Conservation (phyloP, 108 stramenopile genomes). For the Skeletonema marinoi region DNA sequence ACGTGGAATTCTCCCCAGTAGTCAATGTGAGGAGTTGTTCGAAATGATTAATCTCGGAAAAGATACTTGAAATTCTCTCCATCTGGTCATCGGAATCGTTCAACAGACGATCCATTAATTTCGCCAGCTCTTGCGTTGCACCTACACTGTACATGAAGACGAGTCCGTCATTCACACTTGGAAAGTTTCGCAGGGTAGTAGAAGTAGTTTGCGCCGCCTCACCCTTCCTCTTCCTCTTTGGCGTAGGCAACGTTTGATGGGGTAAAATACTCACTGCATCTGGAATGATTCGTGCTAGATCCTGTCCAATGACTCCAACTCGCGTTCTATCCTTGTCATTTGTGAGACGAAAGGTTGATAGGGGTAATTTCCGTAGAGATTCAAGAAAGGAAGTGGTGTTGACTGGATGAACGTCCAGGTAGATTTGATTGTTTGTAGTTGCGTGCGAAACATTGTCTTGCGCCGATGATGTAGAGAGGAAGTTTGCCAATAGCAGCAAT, state of each 20-base stretch:
- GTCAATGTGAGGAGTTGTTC: slow-evolving; percentile 41
- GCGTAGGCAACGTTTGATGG: slow-evolving; percentile 49
- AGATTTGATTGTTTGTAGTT: slow-evolving; percentile 14
- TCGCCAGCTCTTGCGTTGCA: slow-evolving; percentile 69
- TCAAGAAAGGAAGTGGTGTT: slow-evolving; percentile 40
- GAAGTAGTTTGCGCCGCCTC: not conserved
- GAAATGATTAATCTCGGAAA: slow-evolving; percentile 35
- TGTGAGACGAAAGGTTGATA: slow-evolving; percentile 35
- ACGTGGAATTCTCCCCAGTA: slow-evolving; percentile 44
- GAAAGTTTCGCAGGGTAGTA: slow-evolving; percentile 17
- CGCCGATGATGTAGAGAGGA: not conserved
- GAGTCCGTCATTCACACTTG: slow-evolving; percentile 60
- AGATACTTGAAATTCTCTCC: slow-evolving; percentile 39
- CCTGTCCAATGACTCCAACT: slow-evolving; percentile 35
- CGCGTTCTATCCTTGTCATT: slow-evolving; percentile 33
- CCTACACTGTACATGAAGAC: slow-evolving; percentile 75
- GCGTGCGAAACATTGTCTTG: not conserved
- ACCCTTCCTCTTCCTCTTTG: slow-evolving; percentile 24
- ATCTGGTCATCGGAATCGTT: slow-evolving; percentile 32
- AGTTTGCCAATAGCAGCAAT: not conserved
- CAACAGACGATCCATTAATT: slow-evolving; percentile 32
- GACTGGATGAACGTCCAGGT: slow-evolving; percentile 38
- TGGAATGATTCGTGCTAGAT: slow-evolving; percentile 42
- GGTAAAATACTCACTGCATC: slow-evolving; percentile 57
- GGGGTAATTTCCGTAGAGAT: slow-evolving; percentile 24